Conservation (phyloP, 108 stramenopile species). For the Parietichytrium sp. region DNA sequence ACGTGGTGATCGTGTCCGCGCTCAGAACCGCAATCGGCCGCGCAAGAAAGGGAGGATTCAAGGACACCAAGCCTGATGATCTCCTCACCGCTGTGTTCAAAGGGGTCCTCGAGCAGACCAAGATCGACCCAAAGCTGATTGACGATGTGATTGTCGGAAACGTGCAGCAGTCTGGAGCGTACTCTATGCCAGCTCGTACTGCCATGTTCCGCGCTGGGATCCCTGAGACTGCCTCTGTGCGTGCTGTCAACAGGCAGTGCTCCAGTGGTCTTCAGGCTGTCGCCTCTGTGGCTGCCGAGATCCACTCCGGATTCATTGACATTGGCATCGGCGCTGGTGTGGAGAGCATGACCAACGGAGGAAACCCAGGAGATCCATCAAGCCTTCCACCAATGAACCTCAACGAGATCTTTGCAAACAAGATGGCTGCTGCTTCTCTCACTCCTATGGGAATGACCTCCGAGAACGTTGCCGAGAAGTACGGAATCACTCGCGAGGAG, state of each 20-base stretch:
- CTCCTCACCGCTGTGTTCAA: slow-evolving; percentile 49
- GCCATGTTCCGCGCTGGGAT: slow-evolving; percentile 82
- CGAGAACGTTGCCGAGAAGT: slow-evolving; percentile 82
- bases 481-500: slow-evolving; percentile 56
- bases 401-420: slow-evolving; percentile 22
- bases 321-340: slow-evolving; percentile 89
- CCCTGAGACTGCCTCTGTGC: slow-evolving; percentile 70
- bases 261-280: slow-evolving; percentile 88
- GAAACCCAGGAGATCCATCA: slow-evolving; percentile 62
- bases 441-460: slow-evolving; percentile 93
- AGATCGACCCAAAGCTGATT: slow-evolving; percentile 54
- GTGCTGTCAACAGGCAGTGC: slow-evolving; percentile 88
- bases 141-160: slow-evolving; percentile 88
- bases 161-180: slow-evolving; percentile 80
- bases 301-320: slow-evolving; percentile 69
- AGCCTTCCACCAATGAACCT: slow-evolving; percentile 38
- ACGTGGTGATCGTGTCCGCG: slow-evolving; percentile 58
- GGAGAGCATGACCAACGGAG: slow-evolving; percentile 79
- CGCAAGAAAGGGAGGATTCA: slow-evolving; percentile 58
- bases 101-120: slow-evolving; percentile 25
- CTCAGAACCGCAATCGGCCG: slow-evolving; percentile 55
- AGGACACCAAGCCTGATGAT: slow-evolving; percentile 59
- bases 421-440: slow-evolving; percentile 77
- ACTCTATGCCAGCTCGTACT: slow-evolving; percentile 81
- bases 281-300: slow-evolving; percentile 78